Base-by-base conservation (phyloP, 768 basidiomycete genomes). In the Myochromella boudieri region DNA sequence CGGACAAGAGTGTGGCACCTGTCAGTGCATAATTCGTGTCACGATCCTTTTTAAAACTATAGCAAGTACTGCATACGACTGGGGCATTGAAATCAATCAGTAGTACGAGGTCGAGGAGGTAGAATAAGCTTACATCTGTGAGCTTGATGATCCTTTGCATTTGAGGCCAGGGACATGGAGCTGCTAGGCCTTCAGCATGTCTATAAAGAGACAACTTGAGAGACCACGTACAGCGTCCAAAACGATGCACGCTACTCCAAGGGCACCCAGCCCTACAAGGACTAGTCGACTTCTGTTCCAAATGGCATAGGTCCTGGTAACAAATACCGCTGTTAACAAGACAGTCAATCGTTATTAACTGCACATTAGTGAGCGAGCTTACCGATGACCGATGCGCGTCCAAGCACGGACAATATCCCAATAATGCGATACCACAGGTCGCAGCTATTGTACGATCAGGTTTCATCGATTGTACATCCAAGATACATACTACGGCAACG, bases 361-460 rank as follows among this genome's bases (percentile, higher is more conserved):
- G n/a, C 3, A 2, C 2, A 14, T 18, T 29, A 20, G 12, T 7
- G 6, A 9, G 3, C 10, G 15, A 34, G 18, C 52, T 21, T 24
- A 61, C 60, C n/a, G 8, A 61, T 55, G 18, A 61, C 57, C 5
- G 60, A 48, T 27, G 37, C 42, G 17, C 46, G 46, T 18, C 49
- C 49, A 6, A 54, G 44, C 24, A 34, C 14, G 12, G 53, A 52
- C 33, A 52, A 21, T 15, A 38, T 17, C 26, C 46, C 42, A 31
- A 52, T 44, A 3, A 25, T 11, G 8, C 47, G 51, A 17, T 52
- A 52, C 51, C 51, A 52, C 20, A 42, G 6, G 34, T 52, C 51
- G 22, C 53, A 54, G 14, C 53, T 54, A 39, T 12, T 29, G 24
- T 15, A 21, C 12, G 14, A 21, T 43, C 11, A 24, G 29, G n/a